Conservation (phyloP, 2,329 filamentous ascomycete species). For the Fusarium armeniacum region DNA sequence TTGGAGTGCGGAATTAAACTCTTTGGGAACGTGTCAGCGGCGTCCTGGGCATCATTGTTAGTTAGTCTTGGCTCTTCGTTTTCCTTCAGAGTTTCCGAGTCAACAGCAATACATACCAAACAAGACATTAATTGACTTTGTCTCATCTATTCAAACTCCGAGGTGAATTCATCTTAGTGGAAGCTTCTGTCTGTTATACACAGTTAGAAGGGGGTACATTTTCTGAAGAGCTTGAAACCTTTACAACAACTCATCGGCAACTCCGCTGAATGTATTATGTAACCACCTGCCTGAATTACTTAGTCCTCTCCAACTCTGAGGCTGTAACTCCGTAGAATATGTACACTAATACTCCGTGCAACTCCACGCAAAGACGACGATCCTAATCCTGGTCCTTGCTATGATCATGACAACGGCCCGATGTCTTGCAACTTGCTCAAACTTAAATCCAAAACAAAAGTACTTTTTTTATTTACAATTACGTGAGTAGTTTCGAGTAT, state of each 20-base stretch:
- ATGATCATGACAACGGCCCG: conserved; percentile 22
- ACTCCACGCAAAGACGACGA: conserved; percentile 18
- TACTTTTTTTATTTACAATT: background rate
- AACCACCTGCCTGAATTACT: conserved; percentile 24
- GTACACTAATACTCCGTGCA: background rate
- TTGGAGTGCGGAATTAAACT: conserved; percentile 25
- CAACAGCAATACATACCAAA: background rate
- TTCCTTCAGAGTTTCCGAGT: background rate
- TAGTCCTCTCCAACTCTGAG: background rate
- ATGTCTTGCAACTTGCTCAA: background rate
- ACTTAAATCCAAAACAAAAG: background rate
- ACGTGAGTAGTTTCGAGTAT: background rate
- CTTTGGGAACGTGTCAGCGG: conserved; percentile 42
- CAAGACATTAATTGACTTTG: background rate
- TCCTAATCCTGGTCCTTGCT: conserved; percentile 26
- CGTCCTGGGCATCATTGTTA: conserved; percentile 8
- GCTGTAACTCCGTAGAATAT: background rate
- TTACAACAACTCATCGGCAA: background rate
- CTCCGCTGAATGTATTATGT: conserved; percentile 17
- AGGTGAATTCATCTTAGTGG: conserved; percentile 2
- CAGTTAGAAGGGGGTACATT: background rate
- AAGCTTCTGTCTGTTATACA: background rate
- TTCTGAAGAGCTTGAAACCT: background rate
- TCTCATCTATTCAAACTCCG: background rate
- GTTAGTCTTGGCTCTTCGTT: conserved; percentile 24